A percentile compares a stretch with the other conserved stretches of the same genome.
phyloP scores from a whole-genome alignment of 768 basidiomycete genomes.

The Lactarius hatsudake region DNA sequence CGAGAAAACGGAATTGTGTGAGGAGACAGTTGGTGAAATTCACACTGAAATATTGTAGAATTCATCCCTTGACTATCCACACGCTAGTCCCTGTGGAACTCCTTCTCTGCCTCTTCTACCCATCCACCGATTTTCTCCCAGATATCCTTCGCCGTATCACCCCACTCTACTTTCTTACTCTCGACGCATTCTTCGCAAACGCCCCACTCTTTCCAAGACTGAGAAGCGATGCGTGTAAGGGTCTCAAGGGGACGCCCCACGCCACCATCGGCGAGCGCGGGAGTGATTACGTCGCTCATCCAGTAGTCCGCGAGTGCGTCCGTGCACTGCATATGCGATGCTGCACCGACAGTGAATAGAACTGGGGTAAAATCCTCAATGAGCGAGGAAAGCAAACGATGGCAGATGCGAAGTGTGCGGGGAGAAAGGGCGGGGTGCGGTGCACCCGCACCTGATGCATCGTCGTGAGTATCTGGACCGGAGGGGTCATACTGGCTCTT shows the following conservation, averaged over 20 bases:
- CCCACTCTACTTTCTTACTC: conserved; percentile 67
- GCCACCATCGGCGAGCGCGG: conserved; percentile 58
- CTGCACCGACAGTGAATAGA: conserved; percentile 66
- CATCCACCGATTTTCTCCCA: conserved; percentile 64
- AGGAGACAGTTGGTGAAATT: not conserved
- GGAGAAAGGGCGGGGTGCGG: conserved; percentile 32
- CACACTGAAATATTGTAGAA: not conserved
- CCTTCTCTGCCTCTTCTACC: conserved; percentile 37
- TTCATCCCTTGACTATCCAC: not conserved
- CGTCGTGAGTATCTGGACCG: conserved; percentile 20
- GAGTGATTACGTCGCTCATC: conserved; percentile 68
- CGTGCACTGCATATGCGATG: conserved; percentile 73
- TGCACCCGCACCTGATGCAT: conserved; percentile 14
- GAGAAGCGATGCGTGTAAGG: conserved; percentile 51
- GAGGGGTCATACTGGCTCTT: conserved; percentile 31
- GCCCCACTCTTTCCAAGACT: conserved; percentile 58
- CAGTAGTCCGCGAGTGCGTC: conserved; percentile 68
- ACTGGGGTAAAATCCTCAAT: conserved; percentile 70
- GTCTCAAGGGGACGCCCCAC: conserved; percentile 73
- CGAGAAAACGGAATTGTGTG: conserved; percentile 24
- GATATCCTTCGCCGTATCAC: conserved; percentile 51
- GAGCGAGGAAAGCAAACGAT: conserved; percentile 37
- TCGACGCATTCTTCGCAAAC: conserved; percentile 56
- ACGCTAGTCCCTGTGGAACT: conserved; percentile 10
- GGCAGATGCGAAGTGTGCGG: conserved; percentile 30